Base-by-base conservation (phyloP, 2,329 filamentous ascomycete genomes). In the Talaromyces albobiverticillius region DNA sequence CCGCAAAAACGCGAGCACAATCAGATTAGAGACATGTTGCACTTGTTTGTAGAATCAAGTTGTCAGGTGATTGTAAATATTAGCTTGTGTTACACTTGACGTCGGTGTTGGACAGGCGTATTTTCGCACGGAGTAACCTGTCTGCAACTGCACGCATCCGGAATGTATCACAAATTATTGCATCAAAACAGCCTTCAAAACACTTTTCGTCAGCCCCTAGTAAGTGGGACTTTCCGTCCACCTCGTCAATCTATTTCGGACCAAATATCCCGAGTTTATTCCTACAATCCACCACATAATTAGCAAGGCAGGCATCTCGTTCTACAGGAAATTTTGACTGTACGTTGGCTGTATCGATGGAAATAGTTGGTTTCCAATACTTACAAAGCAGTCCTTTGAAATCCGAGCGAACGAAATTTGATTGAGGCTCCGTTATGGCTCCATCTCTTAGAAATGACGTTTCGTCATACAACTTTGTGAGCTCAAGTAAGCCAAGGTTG, bases 401-500 rank as follows among this genome's bases (percentile, higher is more conserved):
- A 4, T 40, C 36, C 20, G 20, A 20, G 20, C 5, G 11, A 16
- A 13, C 4, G 9, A 20, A 18, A 11, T 22, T 40, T 16, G 7
- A 40, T 40, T 40, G 16, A 11, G 16, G 8, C 5, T 34, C 22
- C 42, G 36, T 16, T 22, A 55, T 55, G 53, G 41, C 53, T 4
- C 48, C 53, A 22, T 55, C 53, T 10, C 20, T 55, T 3, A 51
- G 18, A 31, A 46, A 32, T 20, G 48, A 55, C n/a, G 32, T 38
- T 36, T 32, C 31, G 9, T 22, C 47, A 13, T 46, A 47, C 2
- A 23, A 7, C 8, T 47, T 47, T 34, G 48, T 55, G 48, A 51
- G 42, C 22, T 38, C 53, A 16, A 45, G 29, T 13, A 51, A 87
- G 55, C 63, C 67, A 13, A 64, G 64, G 31, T 43, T 66, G 50